Base-by-base conservation (phyloP, 768 basidiomycete species). In the Amanita pallidorosea region DNA sequence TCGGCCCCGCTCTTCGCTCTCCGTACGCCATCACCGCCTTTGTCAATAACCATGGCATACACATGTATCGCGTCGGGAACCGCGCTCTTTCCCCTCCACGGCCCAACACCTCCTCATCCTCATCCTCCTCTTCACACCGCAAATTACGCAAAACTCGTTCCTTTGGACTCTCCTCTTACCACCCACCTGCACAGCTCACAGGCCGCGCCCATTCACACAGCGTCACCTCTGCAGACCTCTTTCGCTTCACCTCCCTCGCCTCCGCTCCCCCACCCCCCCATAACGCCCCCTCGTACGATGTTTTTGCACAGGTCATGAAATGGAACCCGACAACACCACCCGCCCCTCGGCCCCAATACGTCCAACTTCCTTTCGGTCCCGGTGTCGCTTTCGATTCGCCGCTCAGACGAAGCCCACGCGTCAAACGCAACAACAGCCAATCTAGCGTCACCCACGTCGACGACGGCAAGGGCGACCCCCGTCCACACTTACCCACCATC, bases 1-100 rank as follows among this genome's bases (percentile, higher is more conserved):
- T 90, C 27, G 75, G 78, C 13, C 73, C 75, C 58, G 71, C 79
- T 53, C 71, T 81, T 9, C 79, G 83, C 27, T 89, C 87, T 11
- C 88, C 88, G 2, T 91, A 83, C 61, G 80, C 80, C 35, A 86
- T 88, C 58, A 89, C 87, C n/a, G 81, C 82, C 7, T 81, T 86
- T 58, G 75, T 85, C 44, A 89, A 87, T 61, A 85, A 88, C 61
- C 80, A 86, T 65, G 88, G 88, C 48, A 81, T 80, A 58, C 73
- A 76, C 61, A 79, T 85, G 73, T 89, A 72, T 66, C 83, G 88
- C 45, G 75, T 92, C 41, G 81, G 85, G 87, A 88, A 54, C 64
- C 82, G 75, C 27, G 37, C 54, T 57, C 67, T 77, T 25, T 70
- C 77, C 38, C 80, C 54, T 53, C 58, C 58, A 22, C 67, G 67